Conservation (phyloP, 768 basidiomycete genomes). For the Cyathus striatus region DNA sequence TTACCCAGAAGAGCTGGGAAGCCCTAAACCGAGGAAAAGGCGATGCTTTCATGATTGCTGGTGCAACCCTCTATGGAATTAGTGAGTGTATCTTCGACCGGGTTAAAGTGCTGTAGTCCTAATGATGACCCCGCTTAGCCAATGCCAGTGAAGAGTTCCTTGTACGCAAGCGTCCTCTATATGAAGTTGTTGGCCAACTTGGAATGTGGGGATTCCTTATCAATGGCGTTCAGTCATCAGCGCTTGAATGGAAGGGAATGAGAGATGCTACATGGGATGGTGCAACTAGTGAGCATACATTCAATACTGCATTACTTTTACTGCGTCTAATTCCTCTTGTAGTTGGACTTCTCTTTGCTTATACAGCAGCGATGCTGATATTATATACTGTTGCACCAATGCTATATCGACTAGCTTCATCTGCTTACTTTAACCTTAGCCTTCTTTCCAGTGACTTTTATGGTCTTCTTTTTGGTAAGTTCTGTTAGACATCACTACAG, state of each 20-base stretch:
- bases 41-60: conserved; percentile 83
- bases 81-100: conserved; percentile 42
- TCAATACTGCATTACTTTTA: conserved; percentile 1
- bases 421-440: conserved; percentile 81
- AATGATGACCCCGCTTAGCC: conserved; percentile 37
- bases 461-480: conserved; percentile 69
- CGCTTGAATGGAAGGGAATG: conserved; percentile 67
- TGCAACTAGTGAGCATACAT: conserved; percentile 46
- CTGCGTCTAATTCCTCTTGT: conserved; percentile 2
- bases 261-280: conserved; percentile 68
- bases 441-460: conserved; percentile 87
- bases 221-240: conserved; percentile 73
- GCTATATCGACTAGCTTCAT: conserved; percentile 81
- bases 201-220: conserved; percentile 83
- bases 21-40: conserved; percentile 68
- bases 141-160: conserved; percentile 89
- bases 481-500: conserved; percentile 9
- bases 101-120: not conserved
- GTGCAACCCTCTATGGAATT: conserved; percentile 82
- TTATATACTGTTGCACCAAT: conserved; percentile 84
- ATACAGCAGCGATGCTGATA: conserved; percentile 68
- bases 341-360: conserved; percentile 42
- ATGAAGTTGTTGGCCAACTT: conserved; percentile 83
- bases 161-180: conserved; percentile 73
- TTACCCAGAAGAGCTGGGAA: conserved; percentile 72